Evolutionary conservation across 495 filamentous ascomycete genomes (phyloP).

Genomic region (Penicillium coprophilum): DNA sequence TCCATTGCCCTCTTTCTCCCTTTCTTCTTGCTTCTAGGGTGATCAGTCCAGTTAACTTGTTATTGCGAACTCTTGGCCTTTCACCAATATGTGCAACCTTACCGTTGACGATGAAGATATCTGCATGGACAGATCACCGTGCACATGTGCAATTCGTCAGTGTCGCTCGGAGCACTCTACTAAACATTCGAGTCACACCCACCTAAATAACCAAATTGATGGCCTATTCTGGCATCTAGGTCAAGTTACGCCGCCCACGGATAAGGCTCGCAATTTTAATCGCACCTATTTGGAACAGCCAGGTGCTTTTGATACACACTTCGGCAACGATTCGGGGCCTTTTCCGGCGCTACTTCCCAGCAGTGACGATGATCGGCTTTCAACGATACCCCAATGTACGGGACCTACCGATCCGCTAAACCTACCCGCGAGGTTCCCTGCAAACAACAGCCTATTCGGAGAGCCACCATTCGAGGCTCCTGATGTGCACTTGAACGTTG

Average conservation of each 20-base stretch:
- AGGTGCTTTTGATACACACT: neutral
- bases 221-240: slow-evolving; percentile 2
- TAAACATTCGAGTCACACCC: neutral
- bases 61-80: neutral
- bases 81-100: slow-evolving; percentile 1
- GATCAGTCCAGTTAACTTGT: neutral
- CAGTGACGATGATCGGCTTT: slow-evolving; percentile 1
- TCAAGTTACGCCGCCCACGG: neutral
- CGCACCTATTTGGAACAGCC: neutral
- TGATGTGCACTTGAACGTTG: neutral
- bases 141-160: neutral
- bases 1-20: neutral
- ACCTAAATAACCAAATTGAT: neutral
- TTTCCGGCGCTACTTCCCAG: neutral
- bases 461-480: neutral
- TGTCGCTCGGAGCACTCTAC: neutral
- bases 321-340: neutral
- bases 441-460: slow-evolving; percentile 2
- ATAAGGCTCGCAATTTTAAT: slow-evolving; percentile 2
- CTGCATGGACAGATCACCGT: slow-evolving; percentile 1
- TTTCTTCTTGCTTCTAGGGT: slow-evolving; percentile 1
- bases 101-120: neutral
- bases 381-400: neutral
- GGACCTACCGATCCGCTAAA: neutral
- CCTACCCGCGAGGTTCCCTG: neutral